Conservation (phyloP, 345 rosid genomes). For the Pugionium cornutum region DNA sequence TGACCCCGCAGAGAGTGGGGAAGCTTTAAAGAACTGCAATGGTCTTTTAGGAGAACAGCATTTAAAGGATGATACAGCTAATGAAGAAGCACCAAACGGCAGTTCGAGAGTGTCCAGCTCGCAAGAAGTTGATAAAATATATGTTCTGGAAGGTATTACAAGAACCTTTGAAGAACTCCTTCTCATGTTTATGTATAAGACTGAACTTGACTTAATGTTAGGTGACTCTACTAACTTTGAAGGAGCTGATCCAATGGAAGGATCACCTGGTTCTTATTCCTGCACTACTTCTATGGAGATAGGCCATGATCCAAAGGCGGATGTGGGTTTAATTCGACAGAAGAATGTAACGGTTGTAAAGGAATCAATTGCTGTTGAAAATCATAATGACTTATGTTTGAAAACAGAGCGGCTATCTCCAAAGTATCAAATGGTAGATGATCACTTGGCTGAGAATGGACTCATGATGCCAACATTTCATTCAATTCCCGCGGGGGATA, state of each 20-base stretch:
- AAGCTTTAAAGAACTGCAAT: background rate
- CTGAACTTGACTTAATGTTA: slow-evolving; percentile 9
- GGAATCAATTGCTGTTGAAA: slow-evolving; percentile 22
- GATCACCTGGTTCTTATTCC: slow-evolving; percentile 12
- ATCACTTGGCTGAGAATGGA: too few relatives aligned
- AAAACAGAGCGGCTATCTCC: slow-evolving; percentile 22
- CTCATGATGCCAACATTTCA: too few relatives aligned
- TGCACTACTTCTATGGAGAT: too few relatives aligned
- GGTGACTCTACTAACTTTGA: slow-evolving; percentile 14
- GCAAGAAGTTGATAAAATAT: slow-evolving; percentile 5
- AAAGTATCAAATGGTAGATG: slow-evolving; percentile 1
- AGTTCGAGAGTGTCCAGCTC: background rate
- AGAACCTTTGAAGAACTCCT: background rate
- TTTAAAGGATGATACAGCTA: slow-evolving; percentile 13
- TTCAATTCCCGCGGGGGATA: too few relatives aligned
- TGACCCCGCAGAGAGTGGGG: background rate
- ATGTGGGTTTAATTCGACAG: slow-evolving; percentile 2
- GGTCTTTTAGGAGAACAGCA: background rate
- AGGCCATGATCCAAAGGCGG: slow-evolving; percentile 13
- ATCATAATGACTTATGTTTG: slow-evolving; percentile 11
- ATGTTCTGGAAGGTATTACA: slow-evolving; percentile 14
- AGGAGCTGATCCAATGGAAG: slow-evolving; percentile 19
- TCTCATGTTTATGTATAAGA: background rate
- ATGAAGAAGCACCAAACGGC: too few relatives aligned
- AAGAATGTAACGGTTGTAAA: background rate